Evolutionary conservation across 192 early-diverging fungal genomes (phyloP), one percentile per base, ranked within the genome.

Genomic region (Gryganskiella cystojenkinii): DNA sequence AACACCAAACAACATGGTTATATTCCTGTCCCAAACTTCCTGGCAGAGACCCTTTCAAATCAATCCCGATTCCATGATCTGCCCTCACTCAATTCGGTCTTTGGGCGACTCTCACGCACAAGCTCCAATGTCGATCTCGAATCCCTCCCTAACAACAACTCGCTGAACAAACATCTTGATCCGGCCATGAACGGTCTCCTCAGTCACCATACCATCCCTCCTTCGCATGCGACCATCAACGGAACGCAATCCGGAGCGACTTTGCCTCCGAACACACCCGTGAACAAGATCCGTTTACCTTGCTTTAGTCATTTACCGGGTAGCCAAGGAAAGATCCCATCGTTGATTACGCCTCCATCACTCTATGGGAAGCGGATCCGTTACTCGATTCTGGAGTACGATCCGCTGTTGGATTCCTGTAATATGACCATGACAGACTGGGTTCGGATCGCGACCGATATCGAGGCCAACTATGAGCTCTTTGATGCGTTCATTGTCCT

Each of bases 401-500:
- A 94, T 10, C 95, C 95, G 6, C 81, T 99, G 50, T 82, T 99
- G 44, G 98, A 99, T 71, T 98, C 96, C 14, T 93, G 92, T 74
- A 96, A 97, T 64, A 97, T 99, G 90, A 91, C 90, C 24, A 93
- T 94, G 68, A 72, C 53, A 55, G 98, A 99, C 80, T 99, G 98
- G 98, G 89, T 95, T 51, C 89, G 95, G 66, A 97, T 99, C 37
- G 95, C 95, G 4, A 93, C 90, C 1, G 98, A 99, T 76, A 94
- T 99, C 71, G 96, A 99, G 81, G 85, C 87, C 62, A 98, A 96
- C 67, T 99, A 99, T 84, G 76, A 92, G 67, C 81, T 90, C 13
- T 98, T 90, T 64, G 98, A 99, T 65, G 94, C 96, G 0, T 99
- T 99, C 71, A 92, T 99, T 61, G 93, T 99, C 25, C 82, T 99